Percentiles rank a stretch among this genome's conserved stretches.
These are phyloP conservation scores for Fistulifera solaris DNA, from an alignment of 108 stramenopile species.

Conservation along the genomic window DNA sequence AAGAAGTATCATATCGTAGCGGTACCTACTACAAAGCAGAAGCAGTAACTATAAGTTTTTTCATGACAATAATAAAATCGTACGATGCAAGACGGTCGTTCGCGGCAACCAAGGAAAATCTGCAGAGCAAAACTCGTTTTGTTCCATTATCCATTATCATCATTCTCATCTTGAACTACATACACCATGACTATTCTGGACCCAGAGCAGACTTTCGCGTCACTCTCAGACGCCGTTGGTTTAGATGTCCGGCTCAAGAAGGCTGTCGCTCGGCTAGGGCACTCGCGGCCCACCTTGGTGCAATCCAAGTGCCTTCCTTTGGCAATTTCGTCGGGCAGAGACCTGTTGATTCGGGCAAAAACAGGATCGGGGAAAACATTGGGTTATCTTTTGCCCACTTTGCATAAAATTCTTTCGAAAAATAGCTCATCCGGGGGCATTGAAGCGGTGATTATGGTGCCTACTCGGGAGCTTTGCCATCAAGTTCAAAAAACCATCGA, in stretches of 20 bases:
- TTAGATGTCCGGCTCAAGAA: conserved; percentile 74
- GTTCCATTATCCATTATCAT: no score
- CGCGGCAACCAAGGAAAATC: no score
- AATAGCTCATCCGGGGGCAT: conserved; percentile 14
- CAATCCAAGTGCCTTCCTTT: conserved; percentile 79
- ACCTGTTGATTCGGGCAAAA: conserved; percentile 87
- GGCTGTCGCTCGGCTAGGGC: conserved; percentile 65
- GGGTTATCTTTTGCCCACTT: conserved; percentile 86
- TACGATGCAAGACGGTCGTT: no score
- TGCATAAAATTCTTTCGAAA: conserved; percentile 81
- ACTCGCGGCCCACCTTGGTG: conserved; percentile 71
- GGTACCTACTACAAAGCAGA: no score
- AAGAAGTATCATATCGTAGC: no score
- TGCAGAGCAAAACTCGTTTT: no score
- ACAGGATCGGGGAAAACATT: conserved; percentile 98
- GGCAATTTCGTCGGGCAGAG: conserved; percentile 78
- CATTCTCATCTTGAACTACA: no score
- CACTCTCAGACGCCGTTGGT: conserved; percentile 59
- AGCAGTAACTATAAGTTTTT: no score
- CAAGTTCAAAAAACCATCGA: conserved; percentile 71
- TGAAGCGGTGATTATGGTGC: conserved; percentile 90
- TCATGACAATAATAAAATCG: no score
- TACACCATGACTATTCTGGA: conserved; percentile 30
- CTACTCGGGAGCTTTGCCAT: conserved; percentile 92
- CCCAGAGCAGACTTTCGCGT: conserved; percentile 58